Conservation (phyloP, 768 basidiomycete genomes). For the Lentinus tigrinus region DNA sequence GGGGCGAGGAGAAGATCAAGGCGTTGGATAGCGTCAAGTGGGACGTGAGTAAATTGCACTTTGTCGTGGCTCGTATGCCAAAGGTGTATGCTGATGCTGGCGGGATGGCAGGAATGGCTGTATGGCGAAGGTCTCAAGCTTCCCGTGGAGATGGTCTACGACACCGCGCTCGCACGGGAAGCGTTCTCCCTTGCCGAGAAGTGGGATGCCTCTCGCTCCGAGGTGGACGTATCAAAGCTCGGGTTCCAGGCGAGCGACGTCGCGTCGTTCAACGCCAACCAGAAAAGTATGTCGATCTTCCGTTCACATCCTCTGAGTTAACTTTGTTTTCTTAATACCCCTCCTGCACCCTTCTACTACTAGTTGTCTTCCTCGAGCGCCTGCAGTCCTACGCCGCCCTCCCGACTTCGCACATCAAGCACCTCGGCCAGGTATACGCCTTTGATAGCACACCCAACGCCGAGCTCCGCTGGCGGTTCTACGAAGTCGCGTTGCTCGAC, state of each 20-base stretch:
- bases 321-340: background rate
- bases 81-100: background rate
- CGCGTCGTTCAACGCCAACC: conserved; percentile 65
- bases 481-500: conserved; percentile 63
- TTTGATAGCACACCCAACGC: conserved; percentile 63
- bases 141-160: conserved; percentile 75
- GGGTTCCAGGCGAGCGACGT: conserved; percentile 63
- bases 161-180: conserved; percentile 63
- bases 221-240: conserved; percentile 42
- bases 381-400: conserved; percentile 63
- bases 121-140: conserved; percentile 75
- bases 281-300: conserved; percentile 54
- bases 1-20: conserved; percentile 59
- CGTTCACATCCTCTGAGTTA: background rate
- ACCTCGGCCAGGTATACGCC: conserved; percentile 54
- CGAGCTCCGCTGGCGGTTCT: conserved; percentile 79
- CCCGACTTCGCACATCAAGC: conserved; percentile 54
- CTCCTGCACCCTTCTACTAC: no score
- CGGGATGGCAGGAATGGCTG: conserved; percentile 62
- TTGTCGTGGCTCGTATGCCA: background rate
- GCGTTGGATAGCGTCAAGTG: conserved; percentile 72
- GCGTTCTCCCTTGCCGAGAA: conserved; percentile 70
- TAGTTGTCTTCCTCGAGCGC: conserved; percentile 86
- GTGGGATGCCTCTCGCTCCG: conserved; percentile 68
- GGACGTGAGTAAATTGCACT: conserved; percentile 50